A percentile compares a stretch with the other conserved stretches of the same genome.
These are phyloP conservation scores for Oryza rufipogon DNA, from an alignment of 176 grass and related monocot species.

Conservation along the genomic window DNA sequence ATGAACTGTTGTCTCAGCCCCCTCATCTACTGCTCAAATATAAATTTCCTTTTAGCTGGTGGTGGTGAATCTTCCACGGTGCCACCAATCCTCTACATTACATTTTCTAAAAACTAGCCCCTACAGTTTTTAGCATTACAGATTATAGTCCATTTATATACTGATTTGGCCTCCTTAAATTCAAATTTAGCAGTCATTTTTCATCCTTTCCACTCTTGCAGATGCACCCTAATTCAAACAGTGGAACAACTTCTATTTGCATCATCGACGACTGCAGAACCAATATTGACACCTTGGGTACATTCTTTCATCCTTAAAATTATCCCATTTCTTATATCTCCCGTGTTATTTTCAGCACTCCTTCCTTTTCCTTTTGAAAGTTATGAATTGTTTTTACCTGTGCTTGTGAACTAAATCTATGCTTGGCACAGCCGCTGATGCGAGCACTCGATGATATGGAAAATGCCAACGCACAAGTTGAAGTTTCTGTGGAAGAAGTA, in stretches of 20 bases:
- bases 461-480: conserved; percentile 88
- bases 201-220: conserved; percentile 42
- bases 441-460: conserved; percentile 96
- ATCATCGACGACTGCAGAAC: conserved; percentile 89
- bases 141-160: background rate
- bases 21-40: background rate
- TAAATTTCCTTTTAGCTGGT: background rate
- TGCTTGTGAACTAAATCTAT: conserved; percentile 25
- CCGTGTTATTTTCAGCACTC: background rate
- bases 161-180: background rate
- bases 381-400: background rate
- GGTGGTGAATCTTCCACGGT: background rate
- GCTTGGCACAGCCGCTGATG: conserved; percentile 73
- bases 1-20: background rate
- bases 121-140: background rate
- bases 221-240: conserved; percentile 94
- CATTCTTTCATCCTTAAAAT: conserved; percentile 29
- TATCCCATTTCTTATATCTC: conserved; percentile 14
- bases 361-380: background rate
- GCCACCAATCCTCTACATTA: background rate
- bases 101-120: background rate
- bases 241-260: conserved; percentile 93
- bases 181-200: background rate
- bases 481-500: conserved; percentile 94
- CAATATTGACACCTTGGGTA: conserved; percentile 95